These are phyloP conservation scores for Kazachstania taianensis DNA, from an alignment of 805 yeast species.

Conservation along the genomic window DNA sequence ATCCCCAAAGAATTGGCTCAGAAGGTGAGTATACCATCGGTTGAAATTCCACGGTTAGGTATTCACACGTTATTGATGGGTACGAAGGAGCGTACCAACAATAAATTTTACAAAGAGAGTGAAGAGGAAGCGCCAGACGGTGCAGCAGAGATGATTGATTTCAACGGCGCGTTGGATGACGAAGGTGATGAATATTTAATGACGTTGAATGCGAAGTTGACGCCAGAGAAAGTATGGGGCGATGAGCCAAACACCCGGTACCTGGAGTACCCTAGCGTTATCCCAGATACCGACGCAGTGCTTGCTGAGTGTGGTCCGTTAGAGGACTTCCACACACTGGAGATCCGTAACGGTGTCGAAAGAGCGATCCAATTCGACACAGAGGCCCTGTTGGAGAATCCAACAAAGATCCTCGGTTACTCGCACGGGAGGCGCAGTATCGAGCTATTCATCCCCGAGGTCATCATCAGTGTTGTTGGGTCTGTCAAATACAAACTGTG, in stretches of 20 bases:
- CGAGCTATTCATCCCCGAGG: conserved; percentile 35
- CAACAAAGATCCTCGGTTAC: conserved; percentile 32
- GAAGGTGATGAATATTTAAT: conserved; percentile 21
- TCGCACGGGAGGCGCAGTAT: conserved; percentile 28
- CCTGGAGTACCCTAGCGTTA: conserved; percentile 18
- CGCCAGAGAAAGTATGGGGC: conserved; percentile 21
- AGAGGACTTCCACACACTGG: conserved; percentile 23
- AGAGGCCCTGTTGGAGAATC: conserved; percentile 29
- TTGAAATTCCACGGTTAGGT: conserved; percentile 52
- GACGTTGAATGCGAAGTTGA: conserved; percentile 22
- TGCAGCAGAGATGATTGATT: conserved; percentile 7
- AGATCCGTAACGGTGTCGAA: conserved; percentile 29
- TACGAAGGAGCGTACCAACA: conserved; percentile 31
- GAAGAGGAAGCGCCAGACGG: conserved; percentile 9
- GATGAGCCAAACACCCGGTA: conserved; percentile 25
- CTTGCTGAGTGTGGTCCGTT: conserved; percentile 26
- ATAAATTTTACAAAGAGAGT: conserved; percentile 15
- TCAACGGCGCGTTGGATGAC: conserved; percentile 7
- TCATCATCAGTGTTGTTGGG: conserved; percentile 33
- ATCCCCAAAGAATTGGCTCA: conserved; percentile 10
- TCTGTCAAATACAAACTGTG: conserved; percentile 38
- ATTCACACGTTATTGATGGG: conserved; percentile 57
- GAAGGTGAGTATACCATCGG: conserved; percentile 36
- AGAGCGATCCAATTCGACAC: conserved; percentile 28
- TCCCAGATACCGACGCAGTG: conserved; percentile 25